These are phyloP conservation scores for Ophidiomyces ophidiicola DNA, from an alignment of 2,329 filamentous ascomycete species.

Conservation along the genomic window DNA sequence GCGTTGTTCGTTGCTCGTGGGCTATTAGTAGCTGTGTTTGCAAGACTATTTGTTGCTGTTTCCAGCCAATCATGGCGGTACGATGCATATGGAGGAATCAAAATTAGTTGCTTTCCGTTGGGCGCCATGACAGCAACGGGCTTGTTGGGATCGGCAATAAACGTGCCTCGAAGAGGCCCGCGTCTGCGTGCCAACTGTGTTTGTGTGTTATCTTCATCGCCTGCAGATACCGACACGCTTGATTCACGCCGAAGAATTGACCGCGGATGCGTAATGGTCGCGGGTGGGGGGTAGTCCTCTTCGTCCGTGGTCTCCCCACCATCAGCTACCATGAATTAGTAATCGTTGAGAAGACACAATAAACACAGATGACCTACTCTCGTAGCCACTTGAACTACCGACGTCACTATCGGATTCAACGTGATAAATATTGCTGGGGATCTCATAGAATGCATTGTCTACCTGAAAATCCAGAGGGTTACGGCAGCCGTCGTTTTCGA, in stretches of 20 bases:
- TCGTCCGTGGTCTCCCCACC: constrained; percentile 51
- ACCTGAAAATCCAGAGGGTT: constrained; percentile 25
- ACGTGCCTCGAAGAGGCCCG: constrained; percentile 38
- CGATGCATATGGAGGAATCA: constrained; percentile 37
- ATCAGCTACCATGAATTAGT: constrained; percentile 35
- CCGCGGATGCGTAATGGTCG: constrained; percentile 37
- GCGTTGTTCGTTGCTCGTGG: constrained; percentile 30
- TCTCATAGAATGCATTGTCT: constrained; percentile 28
- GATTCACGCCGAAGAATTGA: constrained; percentile 41
- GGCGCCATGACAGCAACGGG: constrained; percentile 38
- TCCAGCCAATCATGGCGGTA: constrained; percentile 37
- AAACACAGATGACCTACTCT: constrained; percentile 39
- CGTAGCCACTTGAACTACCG: constrained; percentile 42
- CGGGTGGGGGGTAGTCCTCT: constrained; percentile 41
- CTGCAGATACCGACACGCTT: constrained; percentile 33
- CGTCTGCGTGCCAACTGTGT: constrained; percentile 27
- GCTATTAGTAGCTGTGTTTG: constrained; percentile 34
- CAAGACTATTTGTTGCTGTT: constrained; percentile 31
- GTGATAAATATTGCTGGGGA: constrained; percentile 32
- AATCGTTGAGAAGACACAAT: not conserved
- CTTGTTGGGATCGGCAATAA: constrained; percentile 38
- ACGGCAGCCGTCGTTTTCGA: constrained; percentile 49
- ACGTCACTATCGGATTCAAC: constrained; percentile 36
- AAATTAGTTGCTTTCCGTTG: constrained; percentile 38
- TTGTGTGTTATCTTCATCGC: constrained; percentile 27